Evolutionary conservation across 1,284 basidiomycete genomes (phyloP).

Genomic region (Boletus semigastroideus): DNA sequence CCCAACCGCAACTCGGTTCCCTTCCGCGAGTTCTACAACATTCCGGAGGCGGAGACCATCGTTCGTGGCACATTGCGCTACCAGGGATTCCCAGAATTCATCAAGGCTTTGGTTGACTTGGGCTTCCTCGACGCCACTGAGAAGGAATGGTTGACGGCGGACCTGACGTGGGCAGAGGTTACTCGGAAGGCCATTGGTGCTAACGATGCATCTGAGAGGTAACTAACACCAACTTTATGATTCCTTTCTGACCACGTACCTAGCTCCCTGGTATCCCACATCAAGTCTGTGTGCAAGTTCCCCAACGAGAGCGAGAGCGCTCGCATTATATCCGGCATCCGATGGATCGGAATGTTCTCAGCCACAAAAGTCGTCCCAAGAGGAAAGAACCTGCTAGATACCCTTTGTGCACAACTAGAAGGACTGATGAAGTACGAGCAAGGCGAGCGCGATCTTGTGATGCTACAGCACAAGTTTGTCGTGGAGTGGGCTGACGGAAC

Average conservation of each 20-base stretch:
- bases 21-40: constrained; percentile 85
- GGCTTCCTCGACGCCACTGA: constrained; percentile 82
- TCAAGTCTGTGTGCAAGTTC: constrained; percentile 74
- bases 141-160: constrained; percentile 78
- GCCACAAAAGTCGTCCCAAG: constrained; percentile 63
- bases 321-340: constrained; percentile 84
- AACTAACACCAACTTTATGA: constrained; percentile 19
- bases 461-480: constrained; percentile 97
- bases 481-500: constrained; percentile 85
- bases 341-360: constrained; percentile 95
- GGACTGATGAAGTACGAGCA: constrained; percentile 88
- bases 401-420: constrained; percentile 91
- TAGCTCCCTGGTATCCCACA: constrained; percentile 64
- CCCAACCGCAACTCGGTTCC: constrained; percentile 95
- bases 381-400: constrained; percentile 85
- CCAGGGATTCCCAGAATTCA: constrained; percentile 98
- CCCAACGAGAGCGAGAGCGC: constrained; percentile 64
- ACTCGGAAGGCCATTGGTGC: constrained; percentile 80
- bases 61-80: constrained; percentile 94
- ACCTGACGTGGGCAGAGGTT: constrained; percentile 81
- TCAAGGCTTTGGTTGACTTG: constrained; percentile 84
- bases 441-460: constrained; percentile 94
- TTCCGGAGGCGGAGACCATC: constrained; percentile 92
- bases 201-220: constrained; percentile 71
- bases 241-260: constrained; percentile 8